Conservation (phyloP, 208 protist genomes). For the Chromosphaera perkinsii region DNA sequence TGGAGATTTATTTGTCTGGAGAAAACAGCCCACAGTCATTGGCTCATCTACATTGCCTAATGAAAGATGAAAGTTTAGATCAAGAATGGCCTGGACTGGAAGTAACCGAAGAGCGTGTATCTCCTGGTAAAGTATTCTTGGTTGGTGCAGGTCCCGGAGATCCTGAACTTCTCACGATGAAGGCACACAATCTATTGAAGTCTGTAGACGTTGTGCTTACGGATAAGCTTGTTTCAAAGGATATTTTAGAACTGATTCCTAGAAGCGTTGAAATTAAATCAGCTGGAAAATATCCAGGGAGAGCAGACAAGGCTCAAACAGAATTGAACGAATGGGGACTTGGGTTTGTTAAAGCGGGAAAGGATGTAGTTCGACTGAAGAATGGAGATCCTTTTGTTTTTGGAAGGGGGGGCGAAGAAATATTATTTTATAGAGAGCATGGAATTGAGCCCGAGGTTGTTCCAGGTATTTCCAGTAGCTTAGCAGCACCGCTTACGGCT, state of each 20-base stretch:
- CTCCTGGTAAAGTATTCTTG: too few relatives aligned
- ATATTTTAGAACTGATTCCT: slow-evolving; percentile 3
- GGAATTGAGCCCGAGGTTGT: slow-evolving; percentile 24
- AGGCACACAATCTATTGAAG: slow-evolving; percentile 1
- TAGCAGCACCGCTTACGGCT: slow-evolving; percentile 20
- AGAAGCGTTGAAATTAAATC: slow-evolving; percentile 1
- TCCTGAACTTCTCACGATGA: slow-evolving; percentile 28
- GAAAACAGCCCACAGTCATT: too few relatives aligned
- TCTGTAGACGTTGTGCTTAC: slow-evolving; percentile 20
- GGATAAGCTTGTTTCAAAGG: slow-evolving; percentile 12
- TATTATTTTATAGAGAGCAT: slow-evolving; percentile 16
- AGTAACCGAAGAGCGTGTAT: too few relatives aligned
- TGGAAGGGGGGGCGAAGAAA: slow-evolving; percentile 38
- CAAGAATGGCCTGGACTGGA: too few relatives aligned
- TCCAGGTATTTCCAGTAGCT: slow-evolving; percentile 25
- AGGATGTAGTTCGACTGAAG: slow-evolving; percentile 40
- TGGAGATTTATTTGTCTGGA: too few relatives aligned
- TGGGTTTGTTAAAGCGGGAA: not conserved
- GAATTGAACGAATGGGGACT: slow-evolving; percentile 26
- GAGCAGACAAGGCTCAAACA: slow-evolving; percentile 18
- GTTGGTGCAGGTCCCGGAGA: slow-evolving; percentile 37
- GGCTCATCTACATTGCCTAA: too few relatives aligned
- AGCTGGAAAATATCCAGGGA: slow-evolving; percentile 15
- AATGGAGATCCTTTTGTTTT: slow-evolving; percentile 44
- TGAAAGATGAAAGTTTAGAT: too few relatives aligned